A percentile compares a stretch with the other conserved stretches of the same genome.
Evolutionary conservation across 345 rosid species (phyloP).

Genomic region (Eucalyptus sp.): DNA sequence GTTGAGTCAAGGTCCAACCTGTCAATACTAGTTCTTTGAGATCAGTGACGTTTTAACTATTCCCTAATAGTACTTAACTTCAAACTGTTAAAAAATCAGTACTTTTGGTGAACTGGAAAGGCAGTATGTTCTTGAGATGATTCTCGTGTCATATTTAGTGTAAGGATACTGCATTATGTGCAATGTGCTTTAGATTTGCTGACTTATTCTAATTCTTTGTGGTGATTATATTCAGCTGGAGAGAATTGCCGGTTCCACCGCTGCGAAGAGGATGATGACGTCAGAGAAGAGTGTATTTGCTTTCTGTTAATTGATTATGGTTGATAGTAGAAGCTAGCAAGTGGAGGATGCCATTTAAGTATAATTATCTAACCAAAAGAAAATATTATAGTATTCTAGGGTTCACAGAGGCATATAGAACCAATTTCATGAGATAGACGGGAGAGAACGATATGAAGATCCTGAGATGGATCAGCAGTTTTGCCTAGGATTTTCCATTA

Average conservation of each 20-base stretch:
- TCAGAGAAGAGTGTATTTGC: slow-evolving; percentile 66
- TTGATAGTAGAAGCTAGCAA: neutral
- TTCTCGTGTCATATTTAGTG: neutral
- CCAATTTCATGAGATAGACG: neutral
- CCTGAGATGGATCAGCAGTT: neutral
- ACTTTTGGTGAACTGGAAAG: neutral
- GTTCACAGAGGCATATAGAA: neutral
- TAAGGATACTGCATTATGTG: neutral
- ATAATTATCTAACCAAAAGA: neutral
- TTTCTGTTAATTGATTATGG: slow-evolving; percentile 26
- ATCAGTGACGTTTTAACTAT: neutral
- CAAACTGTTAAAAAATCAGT: neutral
- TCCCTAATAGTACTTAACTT: neutral
- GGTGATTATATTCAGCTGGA: slow-evolving; percentile 38
- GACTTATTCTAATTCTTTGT: neutral
- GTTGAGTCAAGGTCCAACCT: neutral
- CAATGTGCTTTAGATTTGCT: neutral
- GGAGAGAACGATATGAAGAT: neutral
- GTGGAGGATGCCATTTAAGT: neutral
- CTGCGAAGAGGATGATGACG: slow-evolving; percentile 52
- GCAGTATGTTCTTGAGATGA: neutral
- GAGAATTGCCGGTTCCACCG: slow-evolving; percentile 59
- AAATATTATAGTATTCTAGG: neutral
- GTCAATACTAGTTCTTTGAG: neutral
- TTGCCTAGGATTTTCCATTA: neutral